Conservation (phyloP, 2,329 filamentous ascomycete species). For the Botrytis medusae region DNA sequence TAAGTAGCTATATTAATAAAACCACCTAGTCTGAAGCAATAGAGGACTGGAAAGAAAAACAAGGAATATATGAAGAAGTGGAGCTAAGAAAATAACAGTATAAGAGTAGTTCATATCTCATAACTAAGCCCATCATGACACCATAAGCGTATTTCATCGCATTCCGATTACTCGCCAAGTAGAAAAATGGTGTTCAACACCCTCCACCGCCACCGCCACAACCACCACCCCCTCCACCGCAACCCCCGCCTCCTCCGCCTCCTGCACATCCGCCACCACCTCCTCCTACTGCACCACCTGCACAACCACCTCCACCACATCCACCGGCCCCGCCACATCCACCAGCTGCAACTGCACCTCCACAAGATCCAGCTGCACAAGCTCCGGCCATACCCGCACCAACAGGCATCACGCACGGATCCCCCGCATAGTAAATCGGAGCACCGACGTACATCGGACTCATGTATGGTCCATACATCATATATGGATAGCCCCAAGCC, state of each 20-base stretch:
- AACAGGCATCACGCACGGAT: conserved; percentile 42
- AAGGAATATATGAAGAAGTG: not conserved
- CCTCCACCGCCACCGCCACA: not conserved
- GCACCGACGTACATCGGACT: conserved; percentile 43
- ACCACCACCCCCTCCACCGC: not conserved
- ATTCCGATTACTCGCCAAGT: not conserved
- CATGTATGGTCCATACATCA: conserved; percentile 50
- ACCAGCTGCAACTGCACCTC: conserved; percentile 42
- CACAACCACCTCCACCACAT: conserved; percentile 22
- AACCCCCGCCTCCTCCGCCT: not conserved
- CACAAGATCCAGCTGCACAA: conserved; percentile 52
- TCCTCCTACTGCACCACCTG: conserved; percentile 16
- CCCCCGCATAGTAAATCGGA: conserved; percentile 48
- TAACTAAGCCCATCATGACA: not conserved
- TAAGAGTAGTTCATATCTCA: not conserved
- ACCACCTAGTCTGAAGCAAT: not conserved
- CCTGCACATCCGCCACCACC: not conserved
- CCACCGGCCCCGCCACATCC: conserved; percentile 44
- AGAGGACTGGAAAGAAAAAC: not conserved
- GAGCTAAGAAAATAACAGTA: not conserved
- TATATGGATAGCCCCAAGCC: conserved; percentile 51
- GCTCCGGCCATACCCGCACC: conserved; percentile 44
- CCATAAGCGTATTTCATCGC: not conserved
- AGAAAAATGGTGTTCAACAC: not conserved
- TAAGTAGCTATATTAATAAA: too few species aligned